These are phyloP conservation scores for Trichothecium sympodiale DNA, from an alignment of 2,329 filamentous ascomycete genomes.

Conservation along the genomic window DNA sequence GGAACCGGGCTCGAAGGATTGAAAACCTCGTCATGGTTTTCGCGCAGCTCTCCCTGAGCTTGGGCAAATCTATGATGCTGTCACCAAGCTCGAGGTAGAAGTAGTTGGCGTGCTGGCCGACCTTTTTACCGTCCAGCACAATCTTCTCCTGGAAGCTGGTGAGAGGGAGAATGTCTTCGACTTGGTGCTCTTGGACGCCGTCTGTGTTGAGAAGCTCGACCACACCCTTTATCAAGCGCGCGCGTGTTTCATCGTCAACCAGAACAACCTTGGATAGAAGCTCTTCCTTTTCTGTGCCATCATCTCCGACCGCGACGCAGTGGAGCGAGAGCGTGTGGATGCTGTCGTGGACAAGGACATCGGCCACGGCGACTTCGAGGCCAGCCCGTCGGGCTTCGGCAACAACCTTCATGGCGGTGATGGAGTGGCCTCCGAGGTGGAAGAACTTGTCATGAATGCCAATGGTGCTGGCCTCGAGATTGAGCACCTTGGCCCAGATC, in stretches of 20 bases:
- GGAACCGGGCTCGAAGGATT: slow-evolving; percentile 9
- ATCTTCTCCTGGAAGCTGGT: slow-evolving; percentile 3
- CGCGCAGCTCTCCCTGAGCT: slow-evolving; percentile 1
- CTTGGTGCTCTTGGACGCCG: neutral
- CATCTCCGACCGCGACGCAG: neutral
- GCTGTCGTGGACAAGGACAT: slow-evolving; percentile 4
- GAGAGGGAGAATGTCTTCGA: slow-evolving; percentile 3
- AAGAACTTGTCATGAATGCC: slow-evolving; percentile 34
- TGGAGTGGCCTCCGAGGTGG: slow-evolving; percentile 34
- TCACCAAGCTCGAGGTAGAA: slow-evolving; percentile 7
- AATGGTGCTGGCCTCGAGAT: slow-evolving; percentile 19
- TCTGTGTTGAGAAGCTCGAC: neutral
- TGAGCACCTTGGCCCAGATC: slow-evolving; percentile 25
- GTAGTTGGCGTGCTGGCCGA: slow-evolving; percentile 9
- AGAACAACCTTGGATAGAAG: neutral
- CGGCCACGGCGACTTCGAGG: neutral
- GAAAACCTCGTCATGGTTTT: slow-evolving; percentile 5
- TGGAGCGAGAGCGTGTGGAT: slow-evolving; percentile 2
- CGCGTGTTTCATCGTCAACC: neutral
- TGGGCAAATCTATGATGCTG: slow-evolving; percentile 6
- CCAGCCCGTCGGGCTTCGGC: slow-evolving; percentile 13
- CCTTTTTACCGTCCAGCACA: slow-evolving; percentile 2
- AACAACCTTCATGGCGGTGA: slow-evolving; percentile 29
- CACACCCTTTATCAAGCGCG: neutral
- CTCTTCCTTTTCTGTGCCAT: neutral